phyloP scores from a whole-genome alignment of 306 rosid species.

The Sesbania bispinosa region DNA sequence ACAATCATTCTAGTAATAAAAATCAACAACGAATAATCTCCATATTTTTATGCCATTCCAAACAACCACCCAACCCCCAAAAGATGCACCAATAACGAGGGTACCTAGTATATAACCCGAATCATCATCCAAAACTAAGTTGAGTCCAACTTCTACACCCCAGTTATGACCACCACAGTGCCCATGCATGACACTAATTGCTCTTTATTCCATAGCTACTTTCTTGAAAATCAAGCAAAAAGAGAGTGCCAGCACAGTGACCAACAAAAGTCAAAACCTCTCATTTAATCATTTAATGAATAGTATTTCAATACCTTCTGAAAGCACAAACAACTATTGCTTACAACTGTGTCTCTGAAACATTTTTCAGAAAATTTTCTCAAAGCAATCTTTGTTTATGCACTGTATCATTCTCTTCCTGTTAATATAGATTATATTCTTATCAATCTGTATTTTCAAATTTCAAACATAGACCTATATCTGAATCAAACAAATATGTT shows the following conservation, averaged over 20 bases:
- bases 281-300: neutral
- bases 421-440: neutral
- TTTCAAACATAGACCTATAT: neutral
- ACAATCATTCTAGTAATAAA: neutral
- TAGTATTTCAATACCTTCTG: neutral
- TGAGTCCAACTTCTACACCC: neutral
- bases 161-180: neutral
- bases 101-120: neutral
- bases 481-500: neutral
- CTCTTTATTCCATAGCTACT: neutral
- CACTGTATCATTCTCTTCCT: neutral
- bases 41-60: neutral
- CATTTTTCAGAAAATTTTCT: neutral
- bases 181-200: neutral
- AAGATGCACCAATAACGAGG: neutral
- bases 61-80: neutral
- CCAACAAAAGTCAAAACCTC: neutral
- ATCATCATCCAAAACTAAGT: neutral
- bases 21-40: neutral
- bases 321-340: neutral
- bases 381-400: neutral
- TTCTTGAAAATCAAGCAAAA: neutral
- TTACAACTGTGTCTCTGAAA: neutral
- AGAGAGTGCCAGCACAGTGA: neutral
- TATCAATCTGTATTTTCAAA: neutral